A percentile compares a stretch with the other conserved stretches of the same genome.
phyloP scores from a whole-genome alignment of 1,284 basidiomycete species.

The Phylloboletellus chloephorus region DNA sequence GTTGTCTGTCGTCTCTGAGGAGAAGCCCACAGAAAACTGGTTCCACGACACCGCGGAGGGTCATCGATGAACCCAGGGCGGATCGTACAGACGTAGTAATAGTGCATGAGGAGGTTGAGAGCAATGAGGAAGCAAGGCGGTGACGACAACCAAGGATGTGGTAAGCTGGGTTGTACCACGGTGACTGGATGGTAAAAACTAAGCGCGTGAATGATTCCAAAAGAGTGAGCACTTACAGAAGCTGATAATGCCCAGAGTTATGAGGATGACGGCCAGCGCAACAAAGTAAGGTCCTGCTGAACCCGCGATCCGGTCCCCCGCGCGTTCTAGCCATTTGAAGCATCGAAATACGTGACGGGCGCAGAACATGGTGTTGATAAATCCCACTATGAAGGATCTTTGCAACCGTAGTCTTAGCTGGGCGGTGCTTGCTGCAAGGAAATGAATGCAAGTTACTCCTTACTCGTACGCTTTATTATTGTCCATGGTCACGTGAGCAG shows the following conservation, averaged over 20 bases:
- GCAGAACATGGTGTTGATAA: slow-evolving; percentile 38
- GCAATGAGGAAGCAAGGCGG: slow-evolving; percentile 72
- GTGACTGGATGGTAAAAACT: slow-evolving; percentile 49
- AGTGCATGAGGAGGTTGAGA: slow-evolving; percentile 75
- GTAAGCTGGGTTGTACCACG: slow-evolving; percentile 56
- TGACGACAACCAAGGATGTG: slow-evolving; percentile 50
- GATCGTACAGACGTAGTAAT: slow-evolving; percentile 78
- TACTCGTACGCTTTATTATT: no score
- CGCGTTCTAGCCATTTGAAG: slow-evolving; percentile 76
- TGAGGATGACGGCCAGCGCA: slow-evolving; percentile 66
- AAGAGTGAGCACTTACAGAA: slow-evolving; percentile 65
- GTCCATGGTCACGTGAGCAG: no score
- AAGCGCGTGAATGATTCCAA: not conserved
- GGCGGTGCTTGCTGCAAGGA: no score
- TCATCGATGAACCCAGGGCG: slow-evolving; percentile 62
- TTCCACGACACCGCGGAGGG: slow-evolving; percentile 35
- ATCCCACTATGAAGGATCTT: no score
- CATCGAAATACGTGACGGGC: slow-evolving; percentile 71
- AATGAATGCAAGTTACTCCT: no score
- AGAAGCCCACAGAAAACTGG: slow-evolving; percentile 52
- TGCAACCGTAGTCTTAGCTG: no score
- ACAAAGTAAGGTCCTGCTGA: slow-evolving; percentile 90
- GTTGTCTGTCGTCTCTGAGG: slow-evolving; percentile 13
- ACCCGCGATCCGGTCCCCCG: slow-evolving; percentile 79
- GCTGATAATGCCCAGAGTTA: slow-evolving; percentile 62